Evolutionary conservation across 179 eudicot species (phyloP), one percentile per base, ranked within the genome.

Genomic region (Pouteria campechiana): DNA sequence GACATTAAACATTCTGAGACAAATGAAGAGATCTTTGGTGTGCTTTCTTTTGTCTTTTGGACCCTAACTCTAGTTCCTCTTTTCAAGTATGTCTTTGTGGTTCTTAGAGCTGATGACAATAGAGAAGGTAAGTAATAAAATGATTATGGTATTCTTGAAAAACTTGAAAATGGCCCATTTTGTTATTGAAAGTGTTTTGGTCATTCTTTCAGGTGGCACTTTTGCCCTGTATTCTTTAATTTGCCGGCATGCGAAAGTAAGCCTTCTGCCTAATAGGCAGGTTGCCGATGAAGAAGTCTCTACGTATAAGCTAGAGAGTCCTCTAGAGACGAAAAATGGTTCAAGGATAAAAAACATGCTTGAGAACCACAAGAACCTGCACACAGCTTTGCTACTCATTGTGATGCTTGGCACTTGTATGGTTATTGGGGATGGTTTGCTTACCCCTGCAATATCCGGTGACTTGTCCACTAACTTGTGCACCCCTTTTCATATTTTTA

Each of bases 401-500:
- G 96, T 79, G 52, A 83, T 86, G 46, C 82, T 82, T 50, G 93
- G 93, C 48, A 83, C 93, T 38, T 83, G 87, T 63, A 83, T 83
- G 93, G 93, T 83, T 21, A 75, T 86, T 54, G 93, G 93, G 45
- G 96, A 86, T 64, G 96, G 93, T 13, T 57, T 86, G 25, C 78
- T 86, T 6, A 86, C 96, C 60, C 96, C 96, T 13, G 82, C 89
- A 17, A 86, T 86, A 40, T 86, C 96, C 40, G 96, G 96, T 79
- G 63, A 35, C 16, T 34, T 24, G 51, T 37, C 33, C 25, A 2
- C 30, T 2, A 17, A 23, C 12, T 17, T 2, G 16, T 25, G 32
- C 10, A 5, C 32, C 10, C 7, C 6, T 19, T 42, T 24, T 25
- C 21, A 24, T 2, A 19, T 43, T 8, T 25, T 54, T n/a, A 20